Base-by-base conservation (phyloP, 1,284 basidiomycete species). In the Mycosarcoma mackinlayi region DNA sequence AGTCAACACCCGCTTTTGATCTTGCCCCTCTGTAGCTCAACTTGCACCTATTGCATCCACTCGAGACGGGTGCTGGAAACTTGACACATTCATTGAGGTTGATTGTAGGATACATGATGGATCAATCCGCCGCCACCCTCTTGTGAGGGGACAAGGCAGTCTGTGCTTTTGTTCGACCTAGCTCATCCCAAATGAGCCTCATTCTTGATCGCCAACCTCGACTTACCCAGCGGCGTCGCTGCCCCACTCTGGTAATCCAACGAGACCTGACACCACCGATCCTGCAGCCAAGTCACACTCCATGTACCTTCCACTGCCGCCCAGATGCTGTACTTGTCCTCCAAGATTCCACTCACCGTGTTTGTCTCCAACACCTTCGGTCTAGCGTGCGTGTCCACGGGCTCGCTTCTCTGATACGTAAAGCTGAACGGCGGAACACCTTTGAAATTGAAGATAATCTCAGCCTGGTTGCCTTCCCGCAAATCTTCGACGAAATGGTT, bases 391-490 rank as follows among this genome's bases (percentile, higher is more conserved):
- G 54, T 70, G 45, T 84, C 84, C 27, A 78, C 74, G 21, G 84
- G 77, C 40, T 81, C 75, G 7, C 80, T 79, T 23, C 84, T 68
- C 47, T 82, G 81, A 65, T 84, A 85, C 8, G 84, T 85, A 56
- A 98, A 98, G 1, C 93, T 91, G 84, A 96, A 98, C 0, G 95
- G 95, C 33, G 95, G 91, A 75, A 92, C 91, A 53, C 95, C 95
- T 41, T 89, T 86, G 62, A 98, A 88, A 10, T 88, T 89, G 84
- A 98, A 96, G 41, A 92, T 86, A 66, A 96, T 94, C 81, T 95
- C 92, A 9, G 94, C 93, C 85, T 94, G 91, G 70, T 76, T 61
- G 45, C 76, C 64, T 86, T 97, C 93, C 61, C 93, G 89, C 48
- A 97, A 91, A 78, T 93, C 89, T 83, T 95, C 90, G 78, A 90